A percentile compares a stretch with the other conserved stretches of the same genome.
Conservation (phyloP, 2,329 filamentous ascomycete genomes). For the Canariomyces notabilis region DNA sequence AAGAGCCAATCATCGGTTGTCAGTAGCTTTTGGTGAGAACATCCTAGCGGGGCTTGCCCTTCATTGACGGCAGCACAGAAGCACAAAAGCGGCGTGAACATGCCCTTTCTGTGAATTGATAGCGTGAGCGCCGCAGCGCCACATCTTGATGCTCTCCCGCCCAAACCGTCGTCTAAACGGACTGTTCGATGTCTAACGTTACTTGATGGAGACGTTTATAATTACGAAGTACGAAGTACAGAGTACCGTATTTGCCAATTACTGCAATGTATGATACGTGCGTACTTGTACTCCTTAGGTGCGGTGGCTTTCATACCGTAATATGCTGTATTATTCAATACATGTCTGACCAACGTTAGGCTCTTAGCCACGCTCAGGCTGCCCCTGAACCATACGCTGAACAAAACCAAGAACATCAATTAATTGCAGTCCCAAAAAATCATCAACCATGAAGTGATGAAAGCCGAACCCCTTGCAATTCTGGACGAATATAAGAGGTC, state of each 20-base stretch:
- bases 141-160: neutral
- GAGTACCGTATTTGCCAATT: too few relatives aligned
- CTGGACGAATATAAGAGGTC: slow-evolving; percentile 13
- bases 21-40: neutral
- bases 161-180: neutral
- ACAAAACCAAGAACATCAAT: neutral
- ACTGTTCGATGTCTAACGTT: too few relatives aligned
- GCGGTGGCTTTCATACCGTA: too few relatives aligned
- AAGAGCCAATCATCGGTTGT: too few relatives aligned
- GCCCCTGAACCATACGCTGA: neutral
- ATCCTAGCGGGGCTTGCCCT: neutral
- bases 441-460: neutral
- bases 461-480: slow-evolving; percentile 6
- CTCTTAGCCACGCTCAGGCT: neutral
- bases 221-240: too few relatives aligned
- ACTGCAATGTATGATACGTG: too few relatives aligned
- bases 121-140: neutral
- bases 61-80: neutral
- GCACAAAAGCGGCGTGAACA: neutral
- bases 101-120: neutral
- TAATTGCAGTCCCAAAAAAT: neutral
- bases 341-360: too few relatives aligned
- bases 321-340: too few relatives aligned
- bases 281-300: too few relatives aligned
- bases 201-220: too few relatives aligned